Base-by-base conservation (phyloP, 2,329 filamentous ascomycete species). In the Rhynchosporium agropyri region DNA sequence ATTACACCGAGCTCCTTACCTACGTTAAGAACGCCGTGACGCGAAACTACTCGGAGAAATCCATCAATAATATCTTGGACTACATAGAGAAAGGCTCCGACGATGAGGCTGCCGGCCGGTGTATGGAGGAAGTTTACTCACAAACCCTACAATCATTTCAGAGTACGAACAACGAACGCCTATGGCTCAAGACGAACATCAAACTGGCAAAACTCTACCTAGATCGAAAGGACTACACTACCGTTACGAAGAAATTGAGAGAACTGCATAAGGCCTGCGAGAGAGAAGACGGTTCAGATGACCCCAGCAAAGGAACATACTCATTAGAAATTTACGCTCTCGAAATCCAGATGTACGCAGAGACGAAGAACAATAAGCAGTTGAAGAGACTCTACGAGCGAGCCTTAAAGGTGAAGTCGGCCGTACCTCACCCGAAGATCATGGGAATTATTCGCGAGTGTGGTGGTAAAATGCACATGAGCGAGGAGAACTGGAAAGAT, bases 381-480 rank as follows among this genome's bases (percentile, higher is more conserved):
- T 82, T 99, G 63, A 98, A 98, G 82, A 83, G 89, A 13, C 82
- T 98, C 15, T 99, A 98, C 77, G 90, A 97, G 76, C 89, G 90
- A 65, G 95, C 95, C 4, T 84, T 99, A 56, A 90, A 90, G 68
- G 94, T 99, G 60, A 89, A 92, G 66, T 98, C 95, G n/a, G 95
- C 95, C 0, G 95, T 99, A 12, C 94, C 95, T 45, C 95, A 99
- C 78, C 95, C 95, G 63, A 96, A 97, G 79, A 97, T 99, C 76
- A 97, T 98, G 92, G 95, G 95, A 58, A 94, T 99, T 76, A 99
- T 99, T 74, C 89, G 94, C 60, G 95, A 99, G 79, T 99, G 95
- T 75, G 95, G 95, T 72, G 95, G 95, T 71, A 99, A 99, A 82
- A 99, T 99, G 95, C 93, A 98, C 80, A 98, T 99, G 95, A 95